Conservation (phyloP, 257 asterid genomes). For the Ilex asprella region DNA sequence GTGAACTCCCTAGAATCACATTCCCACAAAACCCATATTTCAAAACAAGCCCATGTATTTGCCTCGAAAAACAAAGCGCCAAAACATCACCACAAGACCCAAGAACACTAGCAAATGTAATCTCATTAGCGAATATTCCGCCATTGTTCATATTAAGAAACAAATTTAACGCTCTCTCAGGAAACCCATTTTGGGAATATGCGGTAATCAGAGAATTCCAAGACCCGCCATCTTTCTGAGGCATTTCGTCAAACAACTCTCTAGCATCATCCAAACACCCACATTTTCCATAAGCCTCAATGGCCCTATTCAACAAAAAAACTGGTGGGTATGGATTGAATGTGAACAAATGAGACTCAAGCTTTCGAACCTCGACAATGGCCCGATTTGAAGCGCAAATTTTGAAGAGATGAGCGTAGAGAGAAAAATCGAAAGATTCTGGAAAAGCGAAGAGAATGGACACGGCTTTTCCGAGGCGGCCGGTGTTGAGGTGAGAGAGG, state of each 20-base stretch:
- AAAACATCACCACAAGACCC: constrained; percentile 42
- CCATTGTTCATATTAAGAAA: constrained; percentile 45
- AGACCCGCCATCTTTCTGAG: constrained; percentile 70
- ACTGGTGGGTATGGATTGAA: constrained; percentile 52
- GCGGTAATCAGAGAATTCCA: constrained; percentile 81
- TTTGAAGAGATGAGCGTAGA: constrained; percentile 60
- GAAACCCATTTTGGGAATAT: constrained; percentile 38
- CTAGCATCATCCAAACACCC: constrained; percentile 48
- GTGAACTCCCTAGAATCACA: constrained; percentile 66
- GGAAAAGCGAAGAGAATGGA: constrained; percentile 53
- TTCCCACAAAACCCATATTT: constrained; percentile 69
- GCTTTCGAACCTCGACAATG: constrained; percentile 59
- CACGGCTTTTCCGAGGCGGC: constrained; percentile 56
- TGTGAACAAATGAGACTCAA: constrained; percentile 57
- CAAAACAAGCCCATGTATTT: constrained; percentile 60
- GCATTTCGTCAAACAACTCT: constrained; percentile 79
- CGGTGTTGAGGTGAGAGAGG: constrained; percentile 46
- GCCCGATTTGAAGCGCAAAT: constrained; percentile 46
- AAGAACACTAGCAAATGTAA: constrained; percentile 69
- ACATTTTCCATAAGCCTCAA: constrained; percentile 62
- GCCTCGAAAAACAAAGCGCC: constrained; percentile 47
- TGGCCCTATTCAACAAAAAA: constrained; percentile 72
- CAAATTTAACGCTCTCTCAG: constrained; percentile 32
- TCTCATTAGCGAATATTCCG: constrained; percentile 61
- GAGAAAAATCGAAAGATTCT: constrained; percentile 34